Conservation (phyloP, 495 filamentous ascomycete genomes). For the Letharia columbiana region DNA sequence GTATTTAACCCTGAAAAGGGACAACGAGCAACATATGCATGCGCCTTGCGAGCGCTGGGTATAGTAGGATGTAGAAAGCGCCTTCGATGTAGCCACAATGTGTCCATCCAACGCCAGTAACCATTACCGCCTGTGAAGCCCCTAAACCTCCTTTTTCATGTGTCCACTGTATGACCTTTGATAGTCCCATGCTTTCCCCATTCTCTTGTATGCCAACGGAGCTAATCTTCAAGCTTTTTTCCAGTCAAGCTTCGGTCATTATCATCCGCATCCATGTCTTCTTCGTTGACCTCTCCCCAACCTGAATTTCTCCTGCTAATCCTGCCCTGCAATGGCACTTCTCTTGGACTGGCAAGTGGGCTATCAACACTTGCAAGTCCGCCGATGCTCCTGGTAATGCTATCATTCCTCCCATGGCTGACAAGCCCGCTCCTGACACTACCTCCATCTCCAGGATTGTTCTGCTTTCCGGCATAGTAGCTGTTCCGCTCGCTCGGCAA, state of each 20-base stretch:
- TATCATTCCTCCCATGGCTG: slow-evolving; percentile 73
- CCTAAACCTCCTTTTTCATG: not conserved
- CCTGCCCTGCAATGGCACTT: slow-evolving; percentile 37
- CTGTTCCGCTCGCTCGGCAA: slow-evolving; percentile 69
- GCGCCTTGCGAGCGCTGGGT: slow-evolving; percentile 4
- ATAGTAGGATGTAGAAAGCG: not conserved
- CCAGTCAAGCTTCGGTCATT: slow-evolving; percentile 15
- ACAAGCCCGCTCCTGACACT: slow-evolving; percentile 71
- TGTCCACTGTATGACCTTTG: not conserved
- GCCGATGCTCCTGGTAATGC: slow-evolving; percentile 66
- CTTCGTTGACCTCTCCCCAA: slow-evolving; percentile 51
- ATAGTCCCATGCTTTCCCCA: not conserved
- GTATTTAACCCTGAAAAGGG: not conserved
- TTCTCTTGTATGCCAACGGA: not conserved
- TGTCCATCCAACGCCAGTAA: not conserved
- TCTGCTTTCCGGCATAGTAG: slow-evolving; percentile 65
- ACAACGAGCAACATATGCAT: not conserved
- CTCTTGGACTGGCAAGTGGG: slow-evolving; percentile 51
- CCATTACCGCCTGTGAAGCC: not conserved
- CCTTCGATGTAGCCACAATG: slow-evolving; percentile 1
- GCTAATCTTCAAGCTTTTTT: slow-evolving; percentile 13
- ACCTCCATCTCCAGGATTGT: slow-evolving; percentile 49
- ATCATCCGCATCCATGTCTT: slow-evolving; percentile 30
- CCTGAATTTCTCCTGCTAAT: slow-evolving; percentile 55
- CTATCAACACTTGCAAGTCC: slow-evolving; percentile 45